Evolutionary conservation across 805 yeast species (phyloP).

Genomic region (Candida maris): DNA sequence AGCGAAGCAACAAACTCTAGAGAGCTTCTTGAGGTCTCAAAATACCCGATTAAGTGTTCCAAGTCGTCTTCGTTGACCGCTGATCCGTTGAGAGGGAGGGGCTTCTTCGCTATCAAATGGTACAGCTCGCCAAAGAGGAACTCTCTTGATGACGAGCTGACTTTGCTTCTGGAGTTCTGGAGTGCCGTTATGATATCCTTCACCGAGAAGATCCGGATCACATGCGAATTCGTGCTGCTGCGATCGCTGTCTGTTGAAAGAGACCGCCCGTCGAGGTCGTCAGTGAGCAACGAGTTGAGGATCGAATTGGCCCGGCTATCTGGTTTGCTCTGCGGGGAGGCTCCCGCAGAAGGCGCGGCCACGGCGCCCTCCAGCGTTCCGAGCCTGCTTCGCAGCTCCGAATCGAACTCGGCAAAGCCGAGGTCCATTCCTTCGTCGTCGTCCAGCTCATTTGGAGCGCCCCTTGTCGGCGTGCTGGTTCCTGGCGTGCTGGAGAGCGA

Average conservation of each 20-base stretch:
- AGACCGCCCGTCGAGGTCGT: conserved; percentile 10
- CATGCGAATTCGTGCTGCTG: conserved; percentile 6
- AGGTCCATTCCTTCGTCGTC: conserved; percentile 21
- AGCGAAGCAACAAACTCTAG: conserved; percentile 39
- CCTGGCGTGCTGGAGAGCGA: conserved; percentile 13
- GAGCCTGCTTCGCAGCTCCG: conserved; percentile 15
- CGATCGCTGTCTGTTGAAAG: conserved; percentile 6
- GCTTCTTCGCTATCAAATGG: conserved; percentile 42
- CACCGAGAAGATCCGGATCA: conserved; percentile 30
- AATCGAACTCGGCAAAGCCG: conserved; percentile 20
- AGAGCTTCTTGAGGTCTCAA: conserved; percentile 22
- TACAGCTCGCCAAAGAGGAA: conserved; percentile 48
- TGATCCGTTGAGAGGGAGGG: conserved; percentile 22
- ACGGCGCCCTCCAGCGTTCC: conserved; percentile 7
- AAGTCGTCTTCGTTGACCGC: conserved; percentile 37
- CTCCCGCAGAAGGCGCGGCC: not conserved
- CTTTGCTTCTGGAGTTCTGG: conserved; percentile 38
- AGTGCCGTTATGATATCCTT: conserved; percentile 45
- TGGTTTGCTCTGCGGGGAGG: conserved; percentile 14
- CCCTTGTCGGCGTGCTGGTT: conserved; percentile 9
- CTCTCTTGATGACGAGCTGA: conserved; percentile 46
- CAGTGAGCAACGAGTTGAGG: conserved; percentile 20
- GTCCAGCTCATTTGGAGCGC: conserved; percentile 16
- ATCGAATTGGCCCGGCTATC: conserved; percentile 28
- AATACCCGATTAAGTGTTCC: conserved; percentile 34